Conservation (phyloP, 352 stramenopile species). For the Phytophthora nicotianae region DNA sequence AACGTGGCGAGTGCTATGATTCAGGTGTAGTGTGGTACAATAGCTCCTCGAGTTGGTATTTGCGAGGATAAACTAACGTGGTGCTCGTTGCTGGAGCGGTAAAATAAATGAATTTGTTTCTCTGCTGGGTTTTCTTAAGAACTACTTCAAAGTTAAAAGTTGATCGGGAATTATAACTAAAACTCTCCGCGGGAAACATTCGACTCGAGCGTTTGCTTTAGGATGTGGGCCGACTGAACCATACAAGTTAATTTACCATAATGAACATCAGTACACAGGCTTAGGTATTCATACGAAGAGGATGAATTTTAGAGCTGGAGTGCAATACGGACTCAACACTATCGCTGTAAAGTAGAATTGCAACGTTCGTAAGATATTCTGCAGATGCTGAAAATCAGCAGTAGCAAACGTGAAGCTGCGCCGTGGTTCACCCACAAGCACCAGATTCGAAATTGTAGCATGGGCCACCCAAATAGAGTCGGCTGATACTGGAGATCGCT, state of each 20-base stretch:
- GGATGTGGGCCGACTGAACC: no score
- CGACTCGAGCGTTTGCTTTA: no score
- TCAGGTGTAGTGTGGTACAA: neutral
- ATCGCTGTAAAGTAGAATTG: neutral
- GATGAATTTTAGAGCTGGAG: no score
- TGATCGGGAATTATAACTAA: no score
- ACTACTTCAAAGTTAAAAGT: neutral
- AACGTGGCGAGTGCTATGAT: neutral
- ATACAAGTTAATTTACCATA: neutral
- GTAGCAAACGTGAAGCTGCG: neutral
- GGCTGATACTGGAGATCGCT: neutral
- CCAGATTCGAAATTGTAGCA: conserved; percentile 7
- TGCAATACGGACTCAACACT: neutral
- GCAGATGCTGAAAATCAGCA: neutral
- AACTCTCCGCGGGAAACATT: no score
- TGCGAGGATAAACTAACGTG: neutral
- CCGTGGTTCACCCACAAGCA: conserved; percentile 9
- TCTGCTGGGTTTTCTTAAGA: neutral
- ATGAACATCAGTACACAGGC: no score
- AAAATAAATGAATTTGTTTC: neutral
- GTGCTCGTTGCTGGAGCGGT: neutral
- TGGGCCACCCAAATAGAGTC: conserved; percentile 21
- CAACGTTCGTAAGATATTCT: neutral
- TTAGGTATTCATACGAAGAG: no score
- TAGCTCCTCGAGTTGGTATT: neutral